Base-by-base conservation (phyloP, 2,329 filamentous ascomycete species). In the Neonectria punicea region DNA sequence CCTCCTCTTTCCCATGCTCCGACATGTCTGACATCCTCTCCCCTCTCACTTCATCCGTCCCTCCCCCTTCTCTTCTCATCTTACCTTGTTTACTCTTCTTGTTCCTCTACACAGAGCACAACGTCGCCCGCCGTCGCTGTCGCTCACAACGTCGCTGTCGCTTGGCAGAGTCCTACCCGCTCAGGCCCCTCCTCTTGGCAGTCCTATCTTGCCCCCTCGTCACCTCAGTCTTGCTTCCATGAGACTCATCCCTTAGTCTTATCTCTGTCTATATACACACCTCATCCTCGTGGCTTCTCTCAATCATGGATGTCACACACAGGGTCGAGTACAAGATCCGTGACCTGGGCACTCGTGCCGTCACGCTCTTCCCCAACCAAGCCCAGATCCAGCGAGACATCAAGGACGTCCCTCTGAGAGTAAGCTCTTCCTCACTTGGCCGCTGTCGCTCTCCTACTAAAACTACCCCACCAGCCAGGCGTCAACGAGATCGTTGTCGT, bases 351-450 rank as follows among this genome's bases (percentile, higher is more conserved):
- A 91, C 90, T 36, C 86, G 86, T 54, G 85, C 85, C 0, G 89
- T 92, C 16, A 89, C 86, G 0, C 82, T 92, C 44, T 91, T 90
- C 64, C 89, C 89, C 0, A 81, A 81, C 2, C 81, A 85, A 67
- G 90, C 89, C 1, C 88, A 89, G 53, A 77, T 92, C 32, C 82
- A 86, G 13, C 84, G 89, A 28, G 86, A 90, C 58, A 84, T 92
- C 73, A 85, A 84, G 62, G 78, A 86, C 67, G 79, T 90, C 16
- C 61, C 67, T 44, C 71, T 78, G 39, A 73, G 74, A 63, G 76
- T 76, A 62, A 49, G 67, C 39, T 20, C 25, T 47, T 4, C 9
- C 16, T 14, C 14, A 14, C 16, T 7, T n/a, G 25, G 9, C 22
- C 14, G 8, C 32, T 22, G 16, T 13, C 6, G 3, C 9, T 32